These are phyloP conservation scores for Samsoniella hepiali DNA, from an alignment of 2,329 filamentous ascomycete species.

Conservation along the genomic window DNA sequence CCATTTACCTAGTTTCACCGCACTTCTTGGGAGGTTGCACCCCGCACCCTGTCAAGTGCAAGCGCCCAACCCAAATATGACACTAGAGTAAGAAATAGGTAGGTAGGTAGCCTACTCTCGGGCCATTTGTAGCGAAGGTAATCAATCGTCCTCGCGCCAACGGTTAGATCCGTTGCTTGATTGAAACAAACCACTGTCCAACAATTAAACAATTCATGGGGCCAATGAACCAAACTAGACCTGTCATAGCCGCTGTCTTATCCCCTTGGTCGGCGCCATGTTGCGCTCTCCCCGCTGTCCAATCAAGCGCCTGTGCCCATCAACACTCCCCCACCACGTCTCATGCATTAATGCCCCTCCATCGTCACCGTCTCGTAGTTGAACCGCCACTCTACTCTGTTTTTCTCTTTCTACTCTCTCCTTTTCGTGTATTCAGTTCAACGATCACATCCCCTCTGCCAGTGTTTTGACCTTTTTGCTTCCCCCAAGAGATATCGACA, in stretches of 20 bases:
- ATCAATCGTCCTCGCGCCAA: background rate
- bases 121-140: background rate
- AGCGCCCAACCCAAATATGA: background rate
- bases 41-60: background rate
- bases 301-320: slow-evolving; percentile 14
- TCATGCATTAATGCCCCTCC: slow-evolving; percentile 28
- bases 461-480: background rate
- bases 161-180: slow-evolving; percentile 1
- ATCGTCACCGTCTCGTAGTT: slow-evolving; percentile 32
- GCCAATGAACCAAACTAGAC: background rate
- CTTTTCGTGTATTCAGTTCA: background rate
- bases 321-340: slow-evolving; percentile 14
- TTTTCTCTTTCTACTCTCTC: background rate
- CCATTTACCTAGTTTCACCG: background rate
- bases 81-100: background rate
- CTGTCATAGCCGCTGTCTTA: background rate
- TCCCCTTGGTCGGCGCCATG: background rate
- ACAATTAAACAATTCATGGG: background rate
- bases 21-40: background rate
- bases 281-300: background rate
- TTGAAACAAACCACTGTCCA: background rate
- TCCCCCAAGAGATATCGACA: slow-evolving; percentile 25
- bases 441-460: background rate
- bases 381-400: slow-evolving; percentile 20
- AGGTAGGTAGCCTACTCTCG: background rate